phyloP scores from a whole-genome alignment of 164 flowering plant species.

The Berberis vulgaris region DNA sequence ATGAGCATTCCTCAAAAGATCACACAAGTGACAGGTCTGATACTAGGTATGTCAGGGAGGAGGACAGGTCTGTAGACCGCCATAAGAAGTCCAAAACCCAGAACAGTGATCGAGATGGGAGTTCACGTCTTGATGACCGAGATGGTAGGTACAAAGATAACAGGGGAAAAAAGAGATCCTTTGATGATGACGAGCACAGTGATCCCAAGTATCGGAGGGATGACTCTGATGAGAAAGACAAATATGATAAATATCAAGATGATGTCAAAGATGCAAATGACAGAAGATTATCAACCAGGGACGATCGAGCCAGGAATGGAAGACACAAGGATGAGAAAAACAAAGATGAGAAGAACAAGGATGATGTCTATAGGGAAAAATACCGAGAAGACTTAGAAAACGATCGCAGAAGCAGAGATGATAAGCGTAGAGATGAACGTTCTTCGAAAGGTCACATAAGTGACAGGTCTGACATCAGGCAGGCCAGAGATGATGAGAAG shows the following conservation, averaged over 20 bases:
- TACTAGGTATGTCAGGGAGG: slow-evolving; percentile 39
- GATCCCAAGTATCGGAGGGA: slow-evolving; percentile 23
- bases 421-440: slow-evolving; percentile 35
- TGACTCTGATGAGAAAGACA: too few relatives aligned
- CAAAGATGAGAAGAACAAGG: slow-evolving; percentile 12
- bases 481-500: slow-evolving; percentile 39
- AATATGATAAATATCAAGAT: slow-evolving; percentile 16
- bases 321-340: slow-evolving; percentile 24
- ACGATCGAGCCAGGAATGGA: slow-evolving; percentile 22
- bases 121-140: slow-evolving; percentile 37
- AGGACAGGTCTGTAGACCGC: slow-evolving; percentile 25
- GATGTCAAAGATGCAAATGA: slow-evolving; percentile 34
- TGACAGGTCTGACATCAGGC: slow-evolving; percentile 36
- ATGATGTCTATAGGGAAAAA: slow-evolving; percentile 26
- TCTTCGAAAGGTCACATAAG: slow-evolving; percentile 26
- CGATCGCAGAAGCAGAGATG: slow-evolving; percentile 37
- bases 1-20: slow-evolving; percentile 34
- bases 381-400: slow-evolving; percentile 20
- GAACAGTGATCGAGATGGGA: slow-evolving; percentile 29
- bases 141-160: slow-evolving; percentile 32
- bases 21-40: slow-evolving; percentile 32
- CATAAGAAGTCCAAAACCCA: slow-evolving; percentile 34
- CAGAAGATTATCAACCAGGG: slow-evolving; percentile 30
- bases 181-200: slow-evolving; percentile 33
- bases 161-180: slow-evolving; percentile 34